These are phyloP conservation scores for Dictyophora rubrovolvata DNA, from an alignment of 768 basidiomycete species.

Conservation along the genomic window DNA sequence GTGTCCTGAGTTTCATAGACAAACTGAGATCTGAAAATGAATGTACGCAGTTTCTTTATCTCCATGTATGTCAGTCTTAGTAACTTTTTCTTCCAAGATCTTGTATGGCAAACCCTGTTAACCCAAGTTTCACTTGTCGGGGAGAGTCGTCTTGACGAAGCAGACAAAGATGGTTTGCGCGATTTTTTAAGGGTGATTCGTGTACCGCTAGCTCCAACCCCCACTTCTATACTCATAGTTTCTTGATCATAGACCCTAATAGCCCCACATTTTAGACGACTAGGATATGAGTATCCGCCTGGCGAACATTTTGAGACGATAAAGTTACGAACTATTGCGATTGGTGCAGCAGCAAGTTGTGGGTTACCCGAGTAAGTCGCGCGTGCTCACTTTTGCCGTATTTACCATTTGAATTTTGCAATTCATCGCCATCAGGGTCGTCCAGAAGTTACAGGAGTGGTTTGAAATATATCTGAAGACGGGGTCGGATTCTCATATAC, in stretches of 20 bases:
- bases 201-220: neutral
- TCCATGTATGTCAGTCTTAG: constrained; percentile 4
- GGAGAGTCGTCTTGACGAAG: constrained; percentile 78
- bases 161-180: constrained; percentile 42
- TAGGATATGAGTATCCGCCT: constrained; percentile 67
- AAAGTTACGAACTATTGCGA: constrained; percentile 65
- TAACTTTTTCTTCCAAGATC: constrained; percentile 36
- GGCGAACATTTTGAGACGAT: constrained; percentile 59
- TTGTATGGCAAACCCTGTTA: constrained; percentile 71
- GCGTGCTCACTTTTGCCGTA: neutral
- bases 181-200: constrained; percentile 47
- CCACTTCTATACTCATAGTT: neutral
- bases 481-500: constrained; percentile 68
- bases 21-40: constrained; percentile 67
- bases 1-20: constrained; percentile 62
- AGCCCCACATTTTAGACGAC: constrained; percentile 61
- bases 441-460: constrained; percentile 58
- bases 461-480: constrained; percentile 64
- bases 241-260: constrained; percentile 28
- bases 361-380: constrained; percentile 24
- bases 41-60: constrained; percentile 30
- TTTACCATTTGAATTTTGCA: neutral
- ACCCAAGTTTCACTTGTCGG: constrained; percentile 45
- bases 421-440: constrained; percentile 49
- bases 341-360: constrained; percentile 42